These are phyloP conservation scores for Podila clonocystis DNA, from an alignment of 192 early-diverging fungal species.

Conservation along the genomic window DNA sequence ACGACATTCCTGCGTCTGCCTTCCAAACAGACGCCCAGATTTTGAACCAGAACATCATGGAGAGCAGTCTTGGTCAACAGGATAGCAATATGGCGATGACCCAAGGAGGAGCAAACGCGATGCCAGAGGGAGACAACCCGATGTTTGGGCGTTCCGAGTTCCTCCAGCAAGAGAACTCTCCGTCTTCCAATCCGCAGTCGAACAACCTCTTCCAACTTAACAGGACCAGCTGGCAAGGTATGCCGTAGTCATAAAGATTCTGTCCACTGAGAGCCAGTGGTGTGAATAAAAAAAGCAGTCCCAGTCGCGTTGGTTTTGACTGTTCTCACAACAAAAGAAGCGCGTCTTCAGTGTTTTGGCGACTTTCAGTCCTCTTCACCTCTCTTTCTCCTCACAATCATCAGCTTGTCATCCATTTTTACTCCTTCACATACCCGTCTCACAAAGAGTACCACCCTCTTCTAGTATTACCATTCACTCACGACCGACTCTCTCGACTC, in stretches of 20 bases:
- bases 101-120: too few relatives aligned
- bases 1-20: constrained; percentile 3
- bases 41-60: neutral
- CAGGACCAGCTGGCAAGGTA: too few relatives aligned
- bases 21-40: neutral
- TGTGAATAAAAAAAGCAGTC: neutral
- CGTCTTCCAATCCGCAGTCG: too few relatives aligned
- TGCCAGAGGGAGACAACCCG: too few relatives aligned
- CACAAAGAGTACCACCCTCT: neutral
- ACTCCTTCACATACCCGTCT: neutral
- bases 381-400: neutral
- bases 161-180: too few relatives aligned
- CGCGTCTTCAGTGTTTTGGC: neutral
- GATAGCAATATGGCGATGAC: too few relatives aligned
- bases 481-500: too few relatives aligned
- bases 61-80: neutral
- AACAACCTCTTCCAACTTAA: too few relatives aligned
- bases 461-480: too few relatives aligned
- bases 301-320: neutral
- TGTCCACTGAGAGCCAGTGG: too few relatives aligned
- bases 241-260: too few relatives aligned
- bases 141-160: too few relatives aligned
- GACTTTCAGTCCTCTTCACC: neutral
- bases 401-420: neutral
- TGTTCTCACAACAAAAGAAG: neutral